Base-by-base conservation (phyloP, 805 yeast species). In the Candida orba region DNA sequence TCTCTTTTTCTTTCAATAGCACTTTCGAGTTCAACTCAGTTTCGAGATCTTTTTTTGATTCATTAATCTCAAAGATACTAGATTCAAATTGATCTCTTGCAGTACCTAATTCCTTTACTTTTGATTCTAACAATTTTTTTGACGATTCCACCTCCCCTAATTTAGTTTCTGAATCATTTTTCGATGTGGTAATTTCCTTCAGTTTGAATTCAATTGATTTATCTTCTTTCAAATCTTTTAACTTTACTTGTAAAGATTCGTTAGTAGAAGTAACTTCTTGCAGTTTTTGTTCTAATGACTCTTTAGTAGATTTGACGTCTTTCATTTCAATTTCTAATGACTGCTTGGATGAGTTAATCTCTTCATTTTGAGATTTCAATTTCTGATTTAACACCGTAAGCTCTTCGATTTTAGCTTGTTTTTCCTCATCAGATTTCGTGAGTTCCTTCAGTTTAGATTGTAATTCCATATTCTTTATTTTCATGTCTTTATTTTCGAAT, bases 31-130 rank as follows among this genome's bases (percentile, higher is more conserved):
- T 27, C 6, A 27, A 9, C 9, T 44, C 37, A 36, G 39, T 27
- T 30, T 39, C 45, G 31, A 41, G 31, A 30, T 32, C 40, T 3
- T 25, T 42, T 12, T 51, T 45, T 13, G 40, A 36, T 17, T 40
- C 30, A 24, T 36, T 22, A 30, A 22, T 20, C 36, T 27, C 25
- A 6, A 6, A 29, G 8, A 15, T 34, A 2, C 15, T 9, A 12
- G 36, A 24, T n/a, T 35, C 20, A 1, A n/a, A 8, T 14, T 20
- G 22, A 20, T 20, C 22, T 20, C 22, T 20, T 20, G 22, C 4
- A 4, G 22, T 20, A 20, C 22, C 22, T 20, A 20, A 20, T 20
- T 20, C 22, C 5, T 20, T 20, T 4, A 20, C 5, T 20, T 29
- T 29, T 4, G 25, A 27, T 20, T 18, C 30, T 20, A 20, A 20